Evolutionary conservation across 2,329 filamentous ascomycete genomes (phyloP), one percentile per base, ranked within the genome.

Genomic region (Neofusicoccum cordaticola): DNA sequence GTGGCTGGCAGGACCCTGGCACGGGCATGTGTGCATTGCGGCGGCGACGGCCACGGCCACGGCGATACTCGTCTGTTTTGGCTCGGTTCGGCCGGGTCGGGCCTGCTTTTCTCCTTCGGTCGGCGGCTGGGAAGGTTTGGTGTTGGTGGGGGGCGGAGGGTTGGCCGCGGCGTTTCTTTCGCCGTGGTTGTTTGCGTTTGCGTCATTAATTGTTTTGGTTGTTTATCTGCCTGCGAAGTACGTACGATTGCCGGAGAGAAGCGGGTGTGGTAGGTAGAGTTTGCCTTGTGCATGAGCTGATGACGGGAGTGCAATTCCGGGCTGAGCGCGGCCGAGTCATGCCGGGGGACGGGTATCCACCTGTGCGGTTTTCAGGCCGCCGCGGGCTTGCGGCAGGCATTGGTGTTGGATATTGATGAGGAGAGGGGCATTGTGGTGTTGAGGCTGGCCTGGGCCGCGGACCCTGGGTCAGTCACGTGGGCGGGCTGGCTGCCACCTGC

Each of bases 11-110:
- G 27, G 6, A 31, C 2, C 22, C 22, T 22, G 22, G 22, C 22
- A 31, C 27, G 27, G 27, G 27, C 27, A 7, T 31, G 27, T 31
- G 4, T 31, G 27, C 27, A 31, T 31, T 31, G 6, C 6, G 4
- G 27, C 27, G 27, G 27, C 27, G 27, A 19, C 27, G 27, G 27
- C 27, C 5, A 31, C 6, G 35, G 8, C 50, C 4, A 9, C 48
- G 48, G 31, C 15, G 17, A n/a, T 47, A n/a, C 15, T n/a, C 41
- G 13, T 47, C 31, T 47, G 34, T 37, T 6, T 35, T 60, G 56
- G 41, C 56, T 35, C 31, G 56, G 56, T 48, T 60, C 42, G 56
- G 56, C 41, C 56, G 56, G 56, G 56, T 60, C 56, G 56, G 56
- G 31, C 56, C 41, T 60, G 56, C 56, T 60, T 47, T 60, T 34